These are phyloP conservation scores for Vitis hybrid DNA, from an alignment of 177 flowering plant genomes.

Conservation along the genomic window DNA sequence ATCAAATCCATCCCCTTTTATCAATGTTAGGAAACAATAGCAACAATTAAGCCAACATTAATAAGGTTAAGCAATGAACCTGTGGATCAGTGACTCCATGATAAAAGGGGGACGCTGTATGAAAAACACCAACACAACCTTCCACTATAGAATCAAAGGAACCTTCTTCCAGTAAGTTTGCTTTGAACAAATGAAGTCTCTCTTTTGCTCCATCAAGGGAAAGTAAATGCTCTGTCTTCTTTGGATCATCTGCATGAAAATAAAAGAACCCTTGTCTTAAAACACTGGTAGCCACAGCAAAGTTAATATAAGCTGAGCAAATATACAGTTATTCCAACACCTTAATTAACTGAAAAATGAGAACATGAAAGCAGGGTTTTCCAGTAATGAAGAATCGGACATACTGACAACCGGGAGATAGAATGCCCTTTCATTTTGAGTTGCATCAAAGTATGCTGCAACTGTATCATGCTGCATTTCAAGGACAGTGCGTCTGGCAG, in stretches of 20 bases:
- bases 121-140: conserved; percentile 62
- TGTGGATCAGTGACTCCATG: conserved; percentile 41
- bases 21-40: neutral
- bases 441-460: too few species aligned
- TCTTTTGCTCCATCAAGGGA: too few species aligned
- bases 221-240: conserved; percentile 46
- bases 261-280: neutral
- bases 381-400: too few species aligned
- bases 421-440: too few species aligned
- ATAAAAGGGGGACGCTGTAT: conserved; percentile 58
- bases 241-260: conserved; percentile 37
- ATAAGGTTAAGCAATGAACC: conserved; percentile 18
- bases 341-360: neutral
- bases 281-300: neutral
- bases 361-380: too few species aligned
- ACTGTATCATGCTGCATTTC: too few species aligned
- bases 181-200: conserved; percentile 57
- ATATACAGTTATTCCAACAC: neutral
- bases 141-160: conserved; percentile 50
- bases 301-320: neutral
- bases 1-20: too few species aligned
- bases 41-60: neutral
- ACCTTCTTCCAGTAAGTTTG: conserved; percentile 54
- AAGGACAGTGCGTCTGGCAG: too few species aligned
- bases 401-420: too few species aligned